Evolutionary conservation across 83 land plant genomes (phyloP).

Genomic region (Picea abies): DNA sequence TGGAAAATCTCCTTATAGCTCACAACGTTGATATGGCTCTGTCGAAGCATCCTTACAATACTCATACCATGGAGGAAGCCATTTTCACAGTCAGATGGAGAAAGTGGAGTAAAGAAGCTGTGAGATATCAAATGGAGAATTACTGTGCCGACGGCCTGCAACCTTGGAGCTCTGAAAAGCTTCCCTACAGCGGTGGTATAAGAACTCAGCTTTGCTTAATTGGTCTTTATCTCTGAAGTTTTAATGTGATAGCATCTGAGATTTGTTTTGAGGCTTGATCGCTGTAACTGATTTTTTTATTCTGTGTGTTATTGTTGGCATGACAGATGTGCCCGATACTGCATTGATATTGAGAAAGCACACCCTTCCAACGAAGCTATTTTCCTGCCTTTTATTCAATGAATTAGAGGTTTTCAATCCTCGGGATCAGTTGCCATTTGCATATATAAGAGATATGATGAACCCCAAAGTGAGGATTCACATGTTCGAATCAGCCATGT

Average conservation of each 20-base stretch:
- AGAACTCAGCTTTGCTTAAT: too few relatives aligned
- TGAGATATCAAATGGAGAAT: conserved; percentile 60
- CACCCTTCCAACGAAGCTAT: too few relatives aligned
- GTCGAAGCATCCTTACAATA: conserved; percentile 50
- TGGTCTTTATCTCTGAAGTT: too few relatives aligned
- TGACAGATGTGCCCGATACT: too few relatives aligned
- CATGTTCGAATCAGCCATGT: conserved; percentile 61
- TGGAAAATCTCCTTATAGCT: conserved; percentile 39
- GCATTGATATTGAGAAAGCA: too few relatives aligned
- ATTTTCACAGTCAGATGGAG: conserved; percentile 75
- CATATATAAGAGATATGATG: conserved; percentile 46
- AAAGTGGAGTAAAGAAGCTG: conserved; percentile 52
- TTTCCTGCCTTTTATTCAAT: too few relatives aligned
- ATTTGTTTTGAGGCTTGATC: too few relatives aligned
- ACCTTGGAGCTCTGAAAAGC: conserved; percentile 59
- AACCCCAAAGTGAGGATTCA: conserved; percentile 48
- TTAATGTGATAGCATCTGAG: too few relatives aligned
- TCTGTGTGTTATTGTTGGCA: too few relatives aligned
- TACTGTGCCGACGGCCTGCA: conserved; percentile 70
- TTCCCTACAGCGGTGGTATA: conserved; percentile 46
- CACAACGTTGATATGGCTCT: conserved; percentile 52
- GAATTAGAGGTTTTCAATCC: too few relatives aligned
- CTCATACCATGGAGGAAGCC: conserved; percentile 77
- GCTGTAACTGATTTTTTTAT: too few relatives aligned
- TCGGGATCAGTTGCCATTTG: too few relatives aligned